Conservation (phyloP, 2,329 filamentous ascomycete species). For the Venturia nashicola region DNA sequence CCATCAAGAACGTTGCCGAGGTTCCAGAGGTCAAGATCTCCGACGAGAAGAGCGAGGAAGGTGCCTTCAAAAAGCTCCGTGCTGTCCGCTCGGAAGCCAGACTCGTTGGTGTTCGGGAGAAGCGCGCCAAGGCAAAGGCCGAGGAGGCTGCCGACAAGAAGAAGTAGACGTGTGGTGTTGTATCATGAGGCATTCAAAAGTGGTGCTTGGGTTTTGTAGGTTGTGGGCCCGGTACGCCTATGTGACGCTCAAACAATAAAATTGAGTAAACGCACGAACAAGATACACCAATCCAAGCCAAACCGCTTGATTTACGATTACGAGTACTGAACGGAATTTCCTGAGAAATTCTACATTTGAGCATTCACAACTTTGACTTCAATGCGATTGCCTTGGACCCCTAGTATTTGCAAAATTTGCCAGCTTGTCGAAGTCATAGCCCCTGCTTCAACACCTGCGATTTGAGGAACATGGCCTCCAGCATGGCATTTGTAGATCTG, state of each 20-base stretch:
- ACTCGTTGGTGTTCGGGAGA: conserved; percentile 74
- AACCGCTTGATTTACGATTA: neutral
- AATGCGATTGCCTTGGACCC: too few species aligned
- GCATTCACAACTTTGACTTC: too few species aligned
- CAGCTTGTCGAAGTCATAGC: too few species aligned
- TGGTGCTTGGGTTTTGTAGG: neutral
- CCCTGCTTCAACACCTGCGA: too few species aligned
- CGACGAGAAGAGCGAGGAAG: conserved; percentile 58
- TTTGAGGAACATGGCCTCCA: too few species aligned
- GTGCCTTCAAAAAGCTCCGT: conserved; percentile 79
- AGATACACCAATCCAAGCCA: neutral
- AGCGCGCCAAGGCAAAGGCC: conserved; percentile 80
- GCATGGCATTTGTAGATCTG: too few species aligned
- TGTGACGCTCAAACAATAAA: neutral
- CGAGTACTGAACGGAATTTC: neutral
- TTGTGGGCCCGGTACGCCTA: neutral
- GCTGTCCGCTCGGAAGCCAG: conserved; percentile 73
- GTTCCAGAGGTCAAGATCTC: conserved; percentile 75
- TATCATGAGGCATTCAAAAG: neutral
- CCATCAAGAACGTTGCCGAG: conserved; percentile 58
- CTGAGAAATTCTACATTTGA: neutral
- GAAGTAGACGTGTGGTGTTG: conserved; percentile 50
- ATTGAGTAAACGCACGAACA: neutral
- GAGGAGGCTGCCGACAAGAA: conserved; percentile 67
- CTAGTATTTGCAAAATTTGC: too few species aligned